A percentile compares a stretch with the other conserved stretches of the same genome.
Conservation (phyloP, 768 basidiomycete genomes). For the Lentinula lateritia region DNA sequence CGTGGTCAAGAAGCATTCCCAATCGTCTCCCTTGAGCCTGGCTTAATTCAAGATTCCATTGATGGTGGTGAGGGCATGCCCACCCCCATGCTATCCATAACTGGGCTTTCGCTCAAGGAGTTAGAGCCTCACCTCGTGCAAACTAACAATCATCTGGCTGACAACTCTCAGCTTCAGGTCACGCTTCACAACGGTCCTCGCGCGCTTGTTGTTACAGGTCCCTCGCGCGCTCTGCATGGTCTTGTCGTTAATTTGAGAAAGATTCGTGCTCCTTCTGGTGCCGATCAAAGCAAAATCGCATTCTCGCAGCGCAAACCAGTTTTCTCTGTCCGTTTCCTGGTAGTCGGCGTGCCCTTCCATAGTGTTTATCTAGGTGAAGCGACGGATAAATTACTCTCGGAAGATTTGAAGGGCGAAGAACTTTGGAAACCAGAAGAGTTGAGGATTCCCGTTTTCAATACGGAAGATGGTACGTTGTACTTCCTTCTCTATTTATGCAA, state of each 20-base stretch:
- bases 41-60: slow-evolving; percentile 79
- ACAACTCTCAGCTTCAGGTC: slow-evolving; percentile 72
- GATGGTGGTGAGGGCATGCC: slow-evolving; percentile 93
- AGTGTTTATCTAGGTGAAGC: slow-evolving; percentile 75
- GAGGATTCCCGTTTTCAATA: slow-evolving; percentile 84
- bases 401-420: slow-evolving; percentile 75
- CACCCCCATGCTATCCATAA: slow-evolving; percentile 89
- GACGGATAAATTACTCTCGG: slow-evolving; percentile 68
- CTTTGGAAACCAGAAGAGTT: slow-evolving; percentile 69
- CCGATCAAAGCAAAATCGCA: slow-evolving; percentile 91
- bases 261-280: slow-evolving; percentile 77
- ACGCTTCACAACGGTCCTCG: slow-evolving; percentile 92
- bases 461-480: slow-evolving; percentile 67
- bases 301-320: slow-evolving; percentile 94
- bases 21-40: slow-evolving; percentile 81
- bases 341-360: slow-evolving; percentile 96
- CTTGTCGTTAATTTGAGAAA: slow-evolving; percentile 89
- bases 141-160: slow-evolving; percentile 82
- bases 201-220: slow-evolving; percentile 91
- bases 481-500: slow-evolving; percentile 20
- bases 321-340: slow-evolving; percentile 89
- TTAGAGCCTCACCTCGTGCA: slow-evolving; percentile 78
- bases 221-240: slow-evolving; percentile 87
- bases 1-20: slow-evolving; percentile 96
- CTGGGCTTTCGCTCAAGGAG: slow-evolving; percentile 70